Evolutionary conservation across 2,329 filamentous ascomycete species (phyloP).

Genomic region (Hymenoscyphus salicellus): DNA sequence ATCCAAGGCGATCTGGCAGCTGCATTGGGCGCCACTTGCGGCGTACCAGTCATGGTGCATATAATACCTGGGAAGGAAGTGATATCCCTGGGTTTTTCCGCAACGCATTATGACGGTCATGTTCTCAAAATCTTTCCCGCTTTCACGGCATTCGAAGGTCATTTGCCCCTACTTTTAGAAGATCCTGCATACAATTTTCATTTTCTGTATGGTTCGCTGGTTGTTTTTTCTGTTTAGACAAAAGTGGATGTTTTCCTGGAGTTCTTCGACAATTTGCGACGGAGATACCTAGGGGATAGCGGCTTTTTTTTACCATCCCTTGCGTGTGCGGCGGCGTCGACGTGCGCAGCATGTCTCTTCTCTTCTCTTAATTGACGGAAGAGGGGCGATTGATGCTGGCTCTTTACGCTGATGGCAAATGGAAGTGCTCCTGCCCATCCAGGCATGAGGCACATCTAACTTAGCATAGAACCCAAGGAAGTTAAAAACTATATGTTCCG

Average conservation of each 20-base stretch:
- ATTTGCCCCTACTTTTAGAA: constrained; percentile 26
- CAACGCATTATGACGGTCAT: constrained; percentile 38
- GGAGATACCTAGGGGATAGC: constrained; percentile 20
- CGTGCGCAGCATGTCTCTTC: constrained; percentile 22
- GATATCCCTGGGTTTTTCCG: constrained; percentile 27
- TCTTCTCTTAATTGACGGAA: constrained; percentile 16
- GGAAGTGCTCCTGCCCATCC: constrained; percentile 40
- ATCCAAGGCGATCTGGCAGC: constrained; percentile 35
- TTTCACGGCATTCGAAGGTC: constrained; percentile 28
- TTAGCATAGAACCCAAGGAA: constrained; percentile 17
- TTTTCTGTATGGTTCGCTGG: constrained; percentile 22
- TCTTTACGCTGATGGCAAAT: constrained; percentile 36
- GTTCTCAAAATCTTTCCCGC: constrained; percentile 31
- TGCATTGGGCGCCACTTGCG: constrained; percentile 34
- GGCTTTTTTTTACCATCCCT: constrained; percentile 30
- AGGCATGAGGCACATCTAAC: constrained; percentile 27
- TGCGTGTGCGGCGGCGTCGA: constrained; percentile 27
- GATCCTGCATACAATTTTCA: constrained; percentile 28
- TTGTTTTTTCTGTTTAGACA: constrained; percentile 27
- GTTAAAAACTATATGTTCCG: constrained; percentile 14
- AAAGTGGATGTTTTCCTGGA: constrained; percentile 30
- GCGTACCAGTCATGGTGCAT: constrained; percentile 36
- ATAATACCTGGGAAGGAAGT: constrained; percentile 27
- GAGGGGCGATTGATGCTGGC: constrained; percentile 26
- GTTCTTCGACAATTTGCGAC: constrained; percentile 22